These are phyloP conservation scores for Sporothrix dimorphospora DNA, from an alignment of 2,329 filamentous ascomycete species.

Conservation along the genomic window DNA sequence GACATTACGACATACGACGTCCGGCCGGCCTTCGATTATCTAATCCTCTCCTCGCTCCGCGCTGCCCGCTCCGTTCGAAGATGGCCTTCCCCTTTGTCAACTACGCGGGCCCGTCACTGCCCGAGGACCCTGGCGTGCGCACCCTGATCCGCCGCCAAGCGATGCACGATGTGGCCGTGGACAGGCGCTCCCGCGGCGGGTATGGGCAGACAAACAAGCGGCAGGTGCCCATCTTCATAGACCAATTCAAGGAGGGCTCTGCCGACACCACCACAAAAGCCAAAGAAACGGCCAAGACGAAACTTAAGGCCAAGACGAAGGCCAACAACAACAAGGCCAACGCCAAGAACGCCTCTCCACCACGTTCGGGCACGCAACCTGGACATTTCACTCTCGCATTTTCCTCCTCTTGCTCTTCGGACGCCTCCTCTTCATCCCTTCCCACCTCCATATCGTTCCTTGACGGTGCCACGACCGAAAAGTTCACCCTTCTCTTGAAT, in stretches of 20 bases:
- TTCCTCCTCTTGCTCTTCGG: neutral
- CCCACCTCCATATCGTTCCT: constrained; percentile 3
- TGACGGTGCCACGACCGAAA: neutral
- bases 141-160: constrained; percentile 15
- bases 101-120: constrained; percentile 6
- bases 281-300: neutral
- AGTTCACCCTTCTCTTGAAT: neutral
- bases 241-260: neutral
- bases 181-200: neutral
- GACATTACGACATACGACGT: no score
- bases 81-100: constrained; percentile 16
- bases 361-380: neutral
- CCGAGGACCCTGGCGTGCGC: neutral
- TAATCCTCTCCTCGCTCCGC: neutral
- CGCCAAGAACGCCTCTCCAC: neutral
- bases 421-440: neutral
- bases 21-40: neutral
- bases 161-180: constrained; percentile 11
- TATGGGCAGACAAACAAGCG: neutral
- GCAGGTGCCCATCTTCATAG: neutral
- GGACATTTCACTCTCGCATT: neutral
- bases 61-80: neutral
- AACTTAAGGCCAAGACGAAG: neutral
- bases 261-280: neutral
- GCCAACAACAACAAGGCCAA: neutral